Conservation (phyloP, 164 flowering plant species). For the Nymphaea colorata region DNA sequence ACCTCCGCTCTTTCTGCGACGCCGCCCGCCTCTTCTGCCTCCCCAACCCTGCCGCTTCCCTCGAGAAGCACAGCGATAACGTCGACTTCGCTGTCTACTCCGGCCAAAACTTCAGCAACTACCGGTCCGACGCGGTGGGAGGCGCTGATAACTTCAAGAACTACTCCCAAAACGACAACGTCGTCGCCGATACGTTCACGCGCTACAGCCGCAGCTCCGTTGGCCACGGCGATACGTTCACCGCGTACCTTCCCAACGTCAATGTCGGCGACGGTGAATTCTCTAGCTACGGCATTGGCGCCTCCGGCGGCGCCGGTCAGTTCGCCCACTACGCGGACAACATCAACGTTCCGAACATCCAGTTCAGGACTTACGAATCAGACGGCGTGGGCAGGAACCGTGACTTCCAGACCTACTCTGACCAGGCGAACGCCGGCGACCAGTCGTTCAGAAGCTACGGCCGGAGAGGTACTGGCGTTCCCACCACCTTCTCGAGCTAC, state of each 20-base stretch:
- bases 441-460: conserved; percentile 50
- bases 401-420: conserved; percentile 36
- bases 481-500: conserved; percentile 36
- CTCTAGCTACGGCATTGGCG: conserved; percentile 35
- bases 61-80: conserved; percentile 34
- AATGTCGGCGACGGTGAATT: conserved; percentile 53
- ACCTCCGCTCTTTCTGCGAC: conserved; percentile 51
- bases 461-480: conserved; percentile 36
- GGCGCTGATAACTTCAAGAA: conserved; percentile 60
- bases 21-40: conserved; percentile 70
- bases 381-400: conserved; percentile 19
- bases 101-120: conserved; percentile 64
- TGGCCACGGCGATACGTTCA: conserved; percentile 47
- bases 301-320: conserved; percentile 57
- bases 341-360: conserved; percentile 54
- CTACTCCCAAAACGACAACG: conserved; percentile 53
- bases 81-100: conserved; percentile 29
- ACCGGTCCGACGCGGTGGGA: conserved; percentile 36
- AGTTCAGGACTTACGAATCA: conserved; percentile 43
- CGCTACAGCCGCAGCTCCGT: conserved; percentile 43
- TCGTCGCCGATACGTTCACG: conserved; percentile 35
- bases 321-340: conserved; percentile 38
- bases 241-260: conserved; percentile 39
- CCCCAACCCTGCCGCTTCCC: conserved; percentile 37
- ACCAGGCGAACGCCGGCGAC: conserved; percentile 45